These are phyloP conservation scores for Populus tremula DNA, from an alignment of 345 rosid species.

Conservation along the genomic window DNA sequence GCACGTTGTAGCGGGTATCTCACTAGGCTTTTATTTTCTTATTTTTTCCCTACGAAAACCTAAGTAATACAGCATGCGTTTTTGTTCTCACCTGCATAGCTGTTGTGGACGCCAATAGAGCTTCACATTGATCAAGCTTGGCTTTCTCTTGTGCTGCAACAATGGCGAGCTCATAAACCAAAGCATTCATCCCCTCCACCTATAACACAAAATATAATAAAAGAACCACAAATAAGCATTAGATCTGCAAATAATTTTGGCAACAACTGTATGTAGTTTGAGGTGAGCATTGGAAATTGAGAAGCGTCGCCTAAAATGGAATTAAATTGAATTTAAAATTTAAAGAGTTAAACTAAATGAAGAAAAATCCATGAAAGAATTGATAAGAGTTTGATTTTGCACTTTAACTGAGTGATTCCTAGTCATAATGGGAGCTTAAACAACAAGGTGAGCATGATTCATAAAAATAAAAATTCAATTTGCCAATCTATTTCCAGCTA, in stretches of 20 bases:
- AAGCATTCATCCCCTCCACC: conserved; percentile 56
- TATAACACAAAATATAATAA: conserved; percentile 10
- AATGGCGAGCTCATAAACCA: conserved; percentile 65
- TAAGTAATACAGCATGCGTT: background rate
- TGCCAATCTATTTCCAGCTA: background rate
- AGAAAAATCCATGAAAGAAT: background rate
- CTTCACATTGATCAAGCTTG: conserved; percentile 64
- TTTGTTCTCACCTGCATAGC: conserved; percentile 60
- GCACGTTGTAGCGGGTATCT: no score
- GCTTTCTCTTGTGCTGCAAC: conserved; percentile 48
- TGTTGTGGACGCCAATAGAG: conserved; percentile 60
- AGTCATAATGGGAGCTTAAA: background rate
- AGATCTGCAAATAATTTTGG: conserved; percentile 14
- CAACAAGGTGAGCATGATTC: background rate
- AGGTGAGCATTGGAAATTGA: background rate
- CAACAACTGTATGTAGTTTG: background rate
- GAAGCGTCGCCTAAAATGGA: background rate
- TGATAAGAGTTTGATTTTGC: background rate
- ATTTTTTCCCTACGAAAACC: background rate
- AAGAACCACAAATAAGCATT: background rate
- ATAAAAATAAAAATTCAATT: background rate
- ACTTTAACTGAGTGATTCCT: background rate
- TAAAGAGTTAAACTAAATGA: background rate
- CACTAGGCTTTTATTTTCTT: no score
- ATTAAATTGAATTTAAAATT: background rate